A percentile compares a stretch with the other conserved stretches of the same genome.
Conservation (phyloP, 202 grass and related monocot species). For the Setaria viridis region DNA sequence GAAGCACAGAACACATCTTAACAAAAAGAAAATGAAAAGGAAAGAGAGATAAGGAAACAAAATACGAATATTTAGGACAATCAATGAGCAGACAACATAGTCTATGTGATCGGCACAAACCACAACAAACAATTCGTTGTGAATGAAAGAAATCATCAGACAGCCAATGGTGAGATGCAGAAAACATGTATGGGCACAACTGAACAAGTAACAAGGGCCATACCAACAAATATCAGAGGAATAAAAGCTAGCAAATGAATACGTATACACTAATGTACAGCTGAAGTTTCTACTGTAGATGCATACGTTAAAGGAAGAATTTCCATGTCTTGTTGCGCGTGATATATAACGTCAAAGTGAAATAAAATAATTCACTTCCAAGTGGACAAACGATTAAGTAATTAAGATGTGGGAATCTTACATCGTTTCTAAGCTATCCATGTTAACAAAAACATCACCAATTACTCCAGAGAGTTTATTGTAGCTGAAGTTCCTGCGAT, state of each 20-base stretch:
- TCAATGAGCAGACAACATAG: slow-evolving; percentile 12
- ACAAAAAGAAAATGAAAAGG: slow-evolving; percentile 7
- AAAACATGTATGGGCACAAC: slow-evolving; percentile 28
- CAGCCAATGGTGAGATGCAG: not conserved
- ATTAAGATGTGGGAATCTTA: slow-evolving; percentile 46
- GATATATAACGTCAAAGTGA: not conserved
- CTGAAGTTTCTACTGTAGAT: slow-evolving; percentile 29
- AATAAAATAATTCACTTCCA: slow-evolving; percentile 38
- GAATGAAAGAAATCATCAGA: slow-evolving; percentile 3
- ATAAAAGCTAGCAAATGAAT: not conserved
- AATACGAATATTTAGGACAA: slow-evolving; percentile 4
- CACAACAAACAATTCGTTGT: slow-evolving; percentile 35
- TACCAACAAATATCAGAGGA: slow-evolving; percentile 25
- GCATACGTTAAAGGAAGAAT: slow-evolving; percentile 34
- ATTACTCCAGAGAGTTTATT: slow-evolving; percentile 79
- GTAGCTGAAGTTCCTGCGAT: slow-evolving; percentile 77
- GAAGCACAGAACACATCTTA: slow-evolving; percentile 6
- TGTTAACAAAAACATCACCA: slow-evolving; percentile 79
- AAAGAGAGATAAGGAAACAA: not conserved
- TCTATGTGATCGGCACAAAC: not conserved
- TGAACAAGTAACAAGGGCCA: not conserved
- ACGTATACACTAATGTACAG: not conserved
- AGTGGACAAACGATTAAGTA: not conserved
- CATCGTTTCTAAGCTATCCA: slow-evolving; percentile 73
- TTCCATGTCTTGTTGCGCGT: not conserved